Evolutionary conservation across 495 filamentous ascomycete species (phyloP), one percentile per base, ranked within the genome.

Genomic region (Pseudomonodictys pantanalensis): DNA sequence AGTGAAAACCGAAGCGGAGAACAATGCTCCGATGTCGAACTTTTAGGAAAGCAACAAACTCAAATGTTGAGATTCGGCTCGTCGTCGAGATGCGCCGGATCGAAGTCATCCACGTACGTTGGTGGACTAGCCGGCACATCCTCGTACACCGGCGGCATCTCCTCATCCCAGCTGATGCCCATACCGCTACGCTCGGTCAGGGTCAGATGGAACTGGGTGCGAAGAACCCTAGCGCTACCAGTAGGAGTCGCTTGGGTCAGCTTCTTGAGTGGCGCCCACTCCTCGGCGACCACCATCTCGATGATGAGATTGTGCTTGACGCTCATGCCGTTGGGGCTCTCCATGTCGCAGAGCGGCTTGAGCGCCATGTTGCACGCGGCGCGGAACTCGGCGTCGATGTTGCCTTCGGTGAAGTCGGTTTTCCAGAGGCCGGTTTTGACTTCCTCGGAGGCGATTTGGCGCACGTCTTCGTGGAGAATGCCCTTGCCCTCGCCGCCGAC

Each of bases 131-230:
- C 85, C 0, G 92, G 92, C 25, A 99, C 91, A 69, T 97, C 89
- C 75, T 93, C 88, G 69, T 99, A 99, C 67, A 92, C 83, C 0
- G 93, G 93, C 32, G 93, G 93, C 71, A 87, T 83, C 74, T 99
- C 93, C 73, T 96, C 91, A 56, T 99, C 93, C 93, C 93, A 99
- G 68, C 86, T 89, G 68, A 99, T 92, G 2, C 93, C 93, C 50
- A 97, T 78, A 1, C 95, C 93, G 17, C 81, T 81, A 32, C 91
- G 81, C 70, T 95, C 88, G 1, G 92, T 97, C 49, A 97, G 77
- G 32, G 82, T 75, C 30, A 90, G 75, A 60, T 81, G 80, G 79
- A 97, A 97, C 68, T 96, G 90, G 86, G 95, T 97, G 53, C 92
- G 83, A 39, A 99, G 77, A 25, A 99, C 91, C 44, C 93, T 83